Conservation (phyloP, 108 stramenopile species). For the Ochromonas danica region DNA sequence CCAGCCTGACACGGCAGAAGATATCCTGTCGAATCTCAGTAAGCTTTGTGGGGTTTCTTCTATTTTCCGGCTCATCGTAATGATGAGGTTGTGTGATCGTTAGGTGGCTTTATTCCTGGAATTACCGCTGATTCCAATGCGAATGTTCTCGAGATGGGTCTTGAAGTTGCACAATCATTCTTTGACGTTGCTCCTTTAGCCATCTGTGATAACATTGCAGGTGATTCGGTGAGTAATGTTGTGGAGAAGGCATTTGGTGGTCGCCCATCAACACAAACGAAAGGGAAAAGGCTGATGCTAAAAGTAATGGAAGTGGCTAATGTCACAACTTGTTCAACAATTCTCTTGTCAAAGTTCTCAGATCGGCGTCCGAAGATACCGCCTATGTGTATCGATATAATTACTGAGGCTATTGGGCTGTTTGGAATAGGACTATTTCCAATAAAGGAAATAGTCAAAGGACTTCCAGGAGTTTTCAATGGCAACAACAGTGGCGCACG, state of each 20-base stretch:
- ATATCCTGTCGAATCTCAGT: no score
- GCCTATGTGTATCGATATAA: conserved; percentile 3
- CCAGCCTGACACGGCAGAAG: no score
- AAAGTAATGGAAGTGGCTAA: conserved; percentile 25
- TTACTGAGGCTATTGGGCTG: conserved; percentile 8
- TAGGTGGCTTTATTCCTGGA: no score
- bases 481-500: background rate
- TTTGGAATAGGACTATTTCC: conserved; percentile 3
- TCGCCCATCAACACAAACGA: conserved; percentile 1
- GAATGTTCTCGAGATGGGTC: background rate
- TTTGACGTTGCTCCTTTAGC: background rate
- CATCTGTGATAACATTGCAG: conserved; percentile 11
- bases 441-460: conserved; percentile 11
- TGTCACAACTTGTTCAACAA: background rate
- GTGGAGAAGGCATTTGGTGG: conserved; percentile 13
- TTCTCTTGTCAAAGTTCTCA: background rate
- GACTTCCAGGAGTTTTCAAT: conserved; percentile 11
- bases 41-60: no score
- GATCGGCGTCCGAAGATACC: conserved; percentile 28
- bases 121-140: conserved; percentile 12
- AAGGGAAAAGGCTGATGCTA: conserved; percentile 5
- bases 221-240: background rate
- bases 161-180: background rate
- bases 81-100: no score
- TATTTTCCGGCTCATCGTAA: no score